Evolutionary conservation across 192 early-diverging fungal species (phyloP).

Genomic region (Coemansia sp.): DNA sequence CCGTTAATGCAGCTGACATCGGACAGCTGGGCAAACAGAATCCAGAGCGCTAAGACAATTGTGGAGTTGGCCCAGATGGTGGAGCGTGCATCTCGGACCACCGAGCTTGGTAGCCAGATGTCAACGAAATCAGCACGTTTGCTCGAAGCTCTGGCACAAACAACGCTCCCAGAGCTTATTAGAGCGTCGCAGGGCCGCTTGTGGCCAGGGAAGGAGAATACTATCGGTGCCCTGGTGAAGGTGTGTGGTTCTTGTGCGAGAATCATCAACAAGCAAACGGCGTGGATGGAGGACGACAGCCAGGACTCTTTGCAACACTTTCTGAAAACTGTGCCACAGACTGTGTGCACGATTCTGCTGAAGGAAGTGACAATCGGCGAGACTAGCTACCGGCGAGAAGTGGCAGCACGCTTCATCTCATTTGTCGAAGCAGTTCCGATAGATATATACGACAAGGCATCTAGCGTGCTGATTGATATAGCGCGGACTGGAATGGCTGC

Average conservation of each 20-base stretch:
- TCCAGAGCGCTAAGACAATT: slow-evolving; percentile 41
- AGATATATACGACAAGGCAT: slow-evolving; percentile 21
- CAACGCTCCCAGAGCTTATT: slow-evolving; percentile 25
- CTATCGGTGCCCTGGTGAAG: slow-evolving; percentile 31
- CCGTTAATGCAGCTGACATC: slow-evolving; percentile 22
- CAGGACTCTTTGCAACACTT: neutral
- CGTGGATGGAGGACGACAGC: neutral
- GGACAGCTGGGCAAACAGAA: slow-evolving; percentile 36
- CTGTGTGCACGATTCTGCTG: slow-evolving; percentile 27
- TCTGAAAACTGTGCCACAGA: neutral
- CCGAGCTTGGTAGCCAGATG: neutral
- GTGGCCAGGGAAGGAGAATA: slow-evolving; percentile 50
- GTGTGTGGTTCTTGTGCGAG: slow-evolving; percentile 22
- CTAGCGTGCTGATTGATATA: slow-evolving; percentile 17
- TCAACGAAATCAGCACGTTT: neutral
- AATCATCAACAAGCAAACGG: neutral
- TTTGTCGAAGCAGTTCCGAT: slow-evolving; percentile 17
- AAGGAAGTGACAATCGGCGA: slow-evolving; percentile 31
- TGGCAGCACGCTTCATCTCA: slow-evolving; percentile 19
- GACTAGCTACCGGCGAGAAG: slow-evolving; percentile 26
- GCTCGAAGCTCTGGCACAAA: slow-evolving; percentile 11
- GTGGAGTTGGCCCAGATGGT: slow-evolving; percentile 25
- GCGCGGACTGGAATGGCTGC: neutral
- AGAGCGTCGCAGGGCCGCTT: slow-evolving; percentile 27
- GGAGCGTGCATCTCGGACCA: slow-evolving; percentile 19